Conservation (phyloP, 129 eudicot species). For the Centrapalus pauciflorus region DNA sequence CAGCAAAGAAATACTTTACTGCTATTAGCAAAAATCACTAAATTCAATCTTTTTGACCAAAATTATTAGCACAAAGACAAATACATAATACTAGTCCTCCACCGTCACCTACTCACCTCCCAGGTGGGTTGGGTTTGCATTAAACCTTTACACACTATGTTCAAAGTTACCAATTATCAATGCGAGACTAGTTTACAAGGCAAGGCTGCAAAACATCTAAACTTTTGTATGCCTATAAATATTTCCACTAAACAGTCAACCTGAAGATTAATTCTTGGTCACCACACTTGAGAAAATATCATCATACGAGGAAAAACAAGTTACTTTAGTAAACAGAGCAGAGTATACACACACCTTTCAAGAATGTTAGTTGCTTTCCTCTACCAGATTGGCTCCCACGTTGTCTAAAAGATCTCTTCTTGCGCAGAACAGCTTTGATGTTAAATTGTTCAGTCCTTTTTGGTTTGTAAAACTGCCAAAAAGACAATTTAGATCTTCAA, state of each 20-base stretch:
- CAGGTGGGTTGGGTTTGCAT: too few relatives aligned
- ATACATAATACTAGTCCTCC: not conserved
- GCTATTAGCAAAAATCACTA: too few relatives aligned
- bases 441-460: conserved; percentile 47
- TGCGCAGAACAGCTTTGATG: conserved; percentile 51
- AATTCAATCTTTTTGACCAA: too few relatives aligned
- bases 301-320: not conserved
- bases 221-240: too few relatives aligned
- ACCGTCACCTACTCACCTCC: too few relatives aligned
- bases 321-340: not conserved
- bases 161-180: too few relatives aligned
- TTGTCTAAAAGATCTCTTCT: conserved; percentile 77
- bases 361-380: conserved; percentile 54
- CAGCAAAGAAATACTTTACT: too few relatives aligned
- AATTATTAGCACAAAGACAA: not conserved
- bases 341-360: conserved; percentile 39
- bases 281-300: not conserved
- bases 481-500: too few relatives aligned
- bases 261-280: not conserved
- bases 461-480: conserved; percentile 59
- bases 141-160: too few relatives aligned
- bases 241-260: too few relatives aligned
- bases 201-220: not conserved
- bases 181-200: too few relatives aligned
- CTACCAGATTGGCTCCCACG: conserved; percentile 54